Base-by-base conservation (phyloP, 257 asterid genomes). In the Jaltomata sinuosa region DNA sequence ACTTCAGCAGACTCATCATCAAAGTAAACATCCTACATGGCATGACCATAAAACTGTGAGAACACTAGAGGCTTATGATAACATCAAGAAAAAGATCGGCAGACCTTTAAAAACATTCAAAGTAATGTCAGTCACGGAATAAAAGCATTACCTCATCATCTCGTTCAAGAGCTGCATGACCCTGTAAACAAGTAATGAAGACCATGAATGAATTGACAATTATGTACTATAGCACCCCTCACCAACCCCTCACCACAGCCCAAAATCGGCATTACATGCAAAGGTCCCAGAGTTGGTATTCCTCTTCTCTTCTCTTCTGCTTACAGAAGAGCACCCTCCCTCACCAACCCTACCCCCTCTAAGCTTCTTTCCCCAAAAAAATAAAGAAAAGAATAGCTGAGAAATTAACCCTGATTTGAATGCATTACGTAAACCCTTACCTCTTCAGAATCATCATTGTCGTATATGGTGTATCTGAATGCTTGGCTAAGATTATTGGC, bases 1-100 rank as follows among this genome's bases (percentile, higher is more conserved):
- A 97, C 98, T 89, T 97, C 99, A 67, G 98, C 99, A 71, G 97
- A 92, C 85, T 93, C 98, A 54, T 96, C 98, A 25, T 96, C 99
- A 81, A 96, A 96, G 94, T 94, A 97, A 61, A 91, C 98, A 89
- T 95, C 99, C 99, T 96, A 25, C 57, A 76, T 27, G 27, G 81
- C 81, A 76, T 47, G 25, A 76, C 47, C 64, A 64, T 16, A 45
- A 19, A 76, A 47, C 61, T 8, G 61, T 76, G 81, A 76, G 61
- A 74, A 47, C 22, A 50, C 76, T 5, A 22, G 40, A 47, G 59
- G 40, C 61, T 25, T 25, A 47, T 76, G 40, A 76, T 47, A 47
- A 15, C 61, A 47, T 47, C 25, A 47, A 25, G 11, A 47, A 76
- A 34, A 45, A 25, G n/a, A 72, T 25, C 7, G n/a, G 22, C 22